A percentile compares a stretch with the other conserved stretches of the same genome.
phyloP scores from a whole-genome alignment of 441 rosid species.

The Erodium trifolium region DNA sequence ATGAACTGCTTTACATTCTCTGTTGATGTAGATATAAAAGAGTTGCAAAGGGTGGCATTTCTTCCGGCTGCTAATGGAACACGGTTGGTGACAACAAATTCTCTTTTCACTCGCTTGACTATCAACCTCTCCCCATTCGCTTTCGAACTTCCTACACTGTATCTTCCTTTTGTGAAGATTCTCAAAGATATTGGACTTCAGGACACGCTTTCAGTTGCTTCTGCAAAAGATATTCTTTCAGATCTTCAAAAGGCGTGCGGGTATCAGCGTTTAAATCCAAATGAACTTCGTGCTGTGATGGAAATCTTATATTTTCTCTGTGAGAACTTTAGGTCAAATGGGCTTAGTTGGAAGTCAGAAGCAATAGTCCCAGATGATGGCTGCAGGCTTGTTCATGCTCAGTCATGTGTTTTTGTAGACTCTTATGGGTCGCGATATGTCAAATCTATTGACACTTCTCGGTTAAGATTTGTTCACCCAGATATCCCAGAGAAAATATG shows the following conservation, averaged over 20 bases:
- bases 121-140: slow-evolving; percentile 92
- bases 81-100: slow-evolving; percentile 68
- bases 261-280: slow-evolving; percentile 86
- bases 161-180: slow-evolving; percentile 75
- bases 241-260: slow-evolving; percentile 80
- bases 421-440: slow-evolving; percentile 69
- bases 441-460: slow-evolving; percentile 61
- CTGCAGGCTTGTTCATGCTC: slow-evolving; percentile 87
- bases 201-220: slow-evolving; percentile 60
- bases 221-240: slow-evolving; percentile 67
- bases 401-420: slow-evolving; percentile 71
- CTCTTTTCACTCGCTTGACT: slow-evolving; percentile 75
- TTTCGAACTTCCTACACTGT: slow-evolving; percentile 79
- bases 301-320: slow-evolving; percentile 74
- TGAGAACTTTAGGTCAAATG: slow-evolving; percentile 35
- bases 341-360: slow-evolving; percentile 40
- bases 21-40: slow-evolving; percentile 50
- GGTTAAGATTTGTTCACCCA: slow-evolving; percentile 84
- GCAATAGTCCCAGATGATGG: slow-evolving; percentile 91
- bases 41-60: slow-evolving; percentile 76
- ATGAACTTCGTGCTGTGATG: slow-evolving; percentile 96
- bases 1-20: slow-evolving; percentile 2
- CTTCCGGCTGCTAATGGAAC: slow-evolving; percentile 97
- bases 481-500: slow-evolving; percentile 74
- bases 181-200: slow-evolving; percentile 91